Conservation (phyloP, 495 filamentous ascomycete genomes). For the Hyaloscypha hepaticicola region DNA sequence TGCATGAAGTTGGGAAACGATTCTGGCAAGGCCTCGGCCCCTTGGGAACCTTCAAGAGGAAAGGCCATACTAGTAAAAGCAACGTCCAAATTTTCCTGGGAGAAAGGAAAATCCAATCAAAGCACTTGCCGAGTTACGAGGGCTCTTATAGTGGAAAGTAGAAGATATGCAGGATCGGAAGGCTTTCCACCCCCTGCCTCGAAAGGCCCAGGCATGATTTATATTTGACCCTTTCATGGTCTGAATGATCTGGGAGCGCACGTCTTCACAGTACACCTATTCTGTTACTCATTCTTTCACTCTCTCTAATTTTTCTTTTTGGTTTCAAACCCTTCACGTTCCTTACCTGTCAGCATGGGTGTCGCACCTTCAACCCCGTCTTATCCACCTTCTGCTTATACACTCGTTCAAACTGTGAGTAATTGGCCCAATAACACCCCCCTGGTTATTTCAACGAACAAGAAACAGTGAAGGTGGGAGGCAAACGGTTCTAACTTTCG, state of each 20-base stretch:
- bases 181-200: neutral
- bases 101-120: neutral
- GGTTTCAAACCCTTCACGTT: neutral
- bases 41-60: neutral
- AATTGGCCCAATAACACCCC: neutral
- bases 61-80: neutral
- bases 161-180: neutral
- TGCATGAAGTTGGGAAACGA: neutral
- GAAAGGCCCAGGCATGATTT: neutral
- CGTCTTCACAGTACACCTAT: too few species aligned
- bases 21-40: neutral
- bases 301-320: neutral
- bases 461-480: neutral
- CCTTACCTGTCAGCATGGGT: neutral
- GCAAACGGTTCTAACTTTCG: neutral
- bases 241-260: too few species aligned
- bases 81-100: neutral
- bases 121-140: neutral
- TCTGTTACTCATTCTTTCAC: neutral
- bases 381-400: slow-evolving; percentile 5
- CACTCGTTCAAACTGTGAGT: slow-evolving; percentile 14
- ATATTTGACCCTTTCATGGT: neutral
- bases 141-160: neutral
- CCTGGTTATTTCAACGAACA: neutral
- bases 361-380: neutral